Percentiles rank a stretch among this genome's conserved stretches.
Conservation (phyloP, 306 rosid genomes). For the Rubus idaeus region DNA sequence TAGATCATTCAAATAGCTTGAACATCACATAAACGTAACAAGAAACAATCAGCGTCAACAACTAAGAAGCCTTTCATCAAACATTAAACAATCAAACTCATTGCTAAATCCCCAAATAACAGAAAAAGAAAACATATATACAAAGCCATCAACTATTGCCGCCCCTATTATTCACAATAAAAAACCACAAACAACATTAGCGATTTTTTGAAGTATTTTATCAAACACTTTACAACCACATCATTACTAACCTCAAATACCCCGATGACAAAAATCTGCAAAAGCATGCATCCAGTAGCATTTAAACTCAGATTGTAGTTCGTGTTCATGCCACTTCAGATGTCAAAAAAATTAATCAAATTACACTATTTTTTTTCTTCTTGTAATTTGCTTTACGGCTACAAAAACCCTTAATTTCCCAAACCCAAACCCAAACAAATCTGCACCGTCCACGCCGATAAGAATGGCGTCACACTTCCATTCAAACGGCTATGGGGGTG, state of each 20-base stretch:
- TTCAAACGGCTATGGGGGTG: conserved; percentile 36
- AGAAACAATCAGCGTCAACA: background rate
- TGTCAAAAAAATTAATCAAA: background rate
- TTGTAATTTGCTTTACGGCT: no score
- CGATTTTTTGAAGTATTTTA: no score
- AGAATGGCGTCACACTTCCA: conserved; percentile 25
- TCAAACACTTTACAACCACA: no score
- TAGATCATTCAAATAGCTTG: background rate
- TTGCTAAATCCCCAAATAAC: background rate
- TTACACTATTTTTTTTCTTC: no score
- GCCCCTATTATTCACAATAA: background rate
- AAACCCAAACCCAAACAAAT: background rate
- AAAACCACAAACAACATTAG: no score
- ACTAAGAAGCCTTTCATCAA: background rate
- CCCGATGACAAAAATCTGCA: background rate
- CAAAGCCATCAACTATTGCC: background rate
- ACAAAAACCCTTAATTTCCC: background rate
- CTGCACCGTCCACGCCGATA: background rate
- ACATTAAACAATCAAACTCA: background rate
- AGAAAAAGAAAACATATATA: background rate
- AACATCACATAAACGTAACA: background rate
- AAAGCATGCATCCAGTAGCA: background rate
- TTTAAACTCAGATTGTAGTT: background rate
- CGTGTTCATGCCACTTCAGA: background rate
- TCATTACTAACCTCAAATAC: background rate